A percentile compares a stretch with the other conserved stretches of the same genome.
Conservation (phyloP, 1,139 yeast species). For the Arxiozyma telluris region DNA sequence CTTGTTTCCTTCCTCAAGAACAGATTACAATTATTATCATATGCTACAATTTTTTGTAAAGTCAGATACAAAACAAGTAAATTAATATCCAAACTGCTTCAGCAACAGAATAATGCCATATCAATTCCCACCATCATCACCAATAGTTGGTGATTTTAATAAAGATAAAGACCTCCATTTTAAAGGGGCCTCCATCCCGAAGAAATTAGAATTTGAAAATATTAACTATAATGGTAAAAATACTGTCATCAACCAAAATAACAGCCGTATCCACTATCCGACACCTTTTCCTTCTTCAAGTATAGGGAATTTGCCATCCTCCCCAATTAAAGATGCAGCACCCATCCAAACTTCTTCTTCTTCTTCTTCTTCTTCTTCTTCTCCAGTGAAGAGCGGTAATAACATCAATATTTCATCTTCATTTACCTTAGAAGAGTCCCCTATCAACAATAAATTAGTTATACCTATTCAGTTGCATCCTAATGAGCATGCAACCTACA, state of each 20-base stretch:
- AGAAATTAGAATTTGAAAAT: slow-evolving; percentile 1
- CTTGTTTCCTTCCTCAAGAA: too few species aligned
- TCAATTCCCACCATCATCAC: slow-evolving; percentile 9
- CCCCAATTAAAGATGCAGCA: neutral
- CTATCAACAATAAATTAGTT: slow-evolving; percentile 2
- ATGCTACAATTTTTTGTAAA: too few species aligned
- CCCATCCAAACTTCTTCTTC: neutral
- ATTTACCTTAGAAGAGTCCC: neutral
- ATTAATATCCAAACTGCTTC: too few species aligned
- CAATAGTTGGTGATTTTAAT: slow-evolving; percentile 1
- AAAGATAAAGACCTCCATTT: neutral
- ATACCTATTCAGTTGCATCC: slow-evolving; percentile 16
- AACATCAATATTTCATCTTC: slow-evolving; percentile 22
- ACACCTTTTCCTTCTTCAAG: slow-evolving; percentile 52
- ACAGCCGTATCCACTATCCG: slow-evolving; percentile 28
- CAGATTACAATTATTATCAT: too few species aligned
- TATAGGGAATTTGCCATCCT: slow-evolving; percentile 39
- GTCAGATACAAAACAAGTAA: too few species aligned
- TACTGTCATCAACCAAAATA: neutral
- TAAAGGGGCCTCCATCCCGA: neutral
- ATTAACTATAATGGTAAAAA: neutral
- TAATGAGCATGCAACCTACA: slow-evolving; percentile 12
- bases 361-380: slow-evolving; percentile 3
- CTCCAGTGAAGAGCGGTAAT: slow-evolving; percentile 8
- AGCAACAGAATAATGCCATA: neutral